Evolutionary conservation across 1,284 basidiomycete genomes (phyloP), one percentile per base, ranked within the genome.

Genomic region (Caloboletus inedulis): DNA sequence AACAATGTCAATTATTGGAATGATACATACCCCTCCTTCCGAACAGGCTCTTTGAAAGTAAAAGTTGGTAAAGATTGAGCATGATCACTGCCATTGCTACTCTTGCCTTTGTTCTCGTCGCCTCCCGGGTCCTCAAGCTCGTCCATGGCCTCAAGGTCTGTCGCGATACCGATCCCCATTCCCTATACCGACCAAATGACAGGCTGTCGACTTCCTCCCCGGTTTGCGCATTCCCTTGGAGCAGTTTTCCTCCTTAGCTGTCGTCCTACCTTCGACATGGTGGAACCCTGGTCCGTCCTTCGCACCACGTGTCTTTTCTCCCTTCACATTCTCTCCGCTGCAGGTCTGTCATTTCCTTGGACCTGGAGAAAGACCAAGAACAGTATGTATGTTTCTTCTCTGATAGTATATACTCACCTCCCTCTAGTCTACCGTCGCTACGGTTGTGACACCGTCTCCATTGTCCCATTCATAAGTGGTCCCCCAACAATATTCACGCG

Each of bases 401-500:
- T 47, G 16, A 47, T 5, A 31, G 6, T 6, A 33, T 8, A 6
- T 7, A 18, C 51, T 50, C 25, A 52, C 47, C 16, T 50, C 30
- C 40, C 10, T 12, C 8, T 49, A 79, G 77, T 74, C 27, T 79
- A 78, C 56, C 63, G 62, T 49, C 59, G 61, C n/a, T 62, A 64
- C 30, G 50, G 51, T 6, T 66, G 55, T 34, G 78, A 81, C 49
- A 77, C 69, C 9, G 65, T 81, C 21, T 74, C 76, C 3, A 53
- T 81, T 7, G 66, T 78, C 0, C 74, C 77, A 0, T 72, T 75
- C 52, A n/a, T 81, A 7, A 49, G 54, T 6, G 77, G 76, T 2
- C 46, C 58, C 10, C 68, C 76, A 1, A 58, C 59, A 0, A 62
- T 79, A 40, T 78, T 73, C 55, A 78, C 77, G 0, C 70, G 70